phyloP scores from a whole-genome alignment of 768 basidiomycete genomes.

The Amanita molliuscula region DNA sequence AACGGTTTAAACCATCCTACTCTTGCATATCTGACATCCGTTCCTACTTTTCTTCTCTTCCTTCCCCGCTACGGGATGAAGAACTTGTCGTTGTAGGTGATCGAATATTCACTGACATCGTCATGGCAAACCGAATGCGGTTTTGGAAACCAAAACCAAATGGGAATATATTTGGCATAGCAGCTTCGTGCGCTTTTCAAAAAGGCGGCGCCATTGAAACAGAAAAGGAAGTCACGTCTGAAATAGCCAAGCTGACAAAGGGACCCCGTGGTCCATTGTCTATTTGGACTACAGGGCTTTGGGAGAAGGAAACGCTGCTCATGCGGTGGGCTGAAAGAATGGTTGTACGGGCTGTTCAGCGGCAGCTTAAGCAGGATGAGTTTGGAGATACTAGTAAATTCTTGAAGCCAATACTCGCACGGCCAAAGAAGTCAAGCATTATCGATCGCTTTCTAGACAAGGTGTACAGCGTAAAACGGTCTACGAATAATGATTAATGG shows the following conservation, averaged over 20 bases:
- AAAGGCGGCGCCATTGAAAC: conserved; percentile 16
- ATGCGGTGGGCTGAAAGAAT: conserved; percentile 52
- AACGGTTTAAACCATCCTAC: conserved; percentile 68
- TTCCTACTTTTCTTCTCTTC: conserved; percentile 60
- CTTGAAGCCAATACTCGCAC: conserved; percentile 17
- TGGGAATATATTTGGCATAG: conserved; percentile 2
- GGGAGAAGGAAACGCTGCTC: conserved; percentile 51
- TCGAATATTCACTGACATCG: conserved; percentile 83
- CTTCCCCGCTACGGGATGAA: conserved; percentile 42
- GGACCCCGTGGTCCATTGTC: conserved; percentile 40
- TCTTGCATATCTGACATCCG: conserved; percentile 65
- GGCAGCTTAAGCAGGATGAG: conserved; percentile 24
- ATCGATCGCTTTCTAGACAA: conserved; percentile 5
- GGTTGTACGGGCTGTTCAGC: conserved; percentile 35
- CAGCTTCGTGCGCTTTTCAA: conserved; percentile 14
- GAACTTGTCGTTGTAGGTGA: conserved; percentile 84
- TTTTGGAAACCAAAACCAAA: conserved; percentile 8
- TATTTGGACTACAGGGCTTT: conserved; percentile 63
- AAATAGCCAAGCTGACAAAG: conserved; percentile 4
- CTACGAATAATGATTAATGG: no score
- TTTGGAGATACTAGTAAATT: conserved; percentile 17
- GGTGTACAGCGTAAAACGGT: not conserved
- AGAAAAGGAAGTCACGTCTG: conserved; percentile 14
- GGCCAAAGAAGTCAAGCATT: conserved; percentile 3
- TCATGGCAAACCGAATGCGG: conserved; percentile 73